Evolutionary conservation across 768 basidiomycete species (phyloP).

Genomic region (Amanita rimosa): DNA sequence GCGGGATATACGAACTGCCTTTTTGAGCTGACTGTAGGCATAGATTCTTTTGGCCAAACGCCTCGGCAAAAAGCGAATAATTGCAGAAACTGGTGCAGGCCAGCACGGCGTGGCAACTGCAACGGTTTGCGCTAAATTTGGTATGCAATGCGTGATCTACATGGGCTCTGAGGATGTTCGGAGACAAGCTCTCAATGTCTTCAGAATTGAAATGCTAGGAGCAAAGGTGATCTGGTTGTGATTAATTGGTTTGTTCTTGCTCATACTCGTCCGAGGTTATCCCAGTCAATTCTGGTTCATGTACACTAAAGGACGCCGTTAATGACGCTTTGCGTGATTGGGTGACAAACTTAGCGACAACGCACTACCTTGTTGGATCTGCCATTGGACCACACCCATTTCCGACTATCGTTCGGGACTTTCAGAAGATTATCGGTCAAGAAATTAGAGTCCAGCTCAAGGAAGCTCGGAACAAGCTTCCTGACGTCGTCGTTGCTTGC

Average conservation of each 20-base stretch:
- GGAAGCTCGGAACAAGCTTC: constrained; percentile 69
- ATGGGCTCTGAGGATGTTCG: constrained; percentile 98
- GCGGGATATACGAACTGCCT: not conserved
- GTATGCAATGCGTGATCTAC: constrained; percentile 89
- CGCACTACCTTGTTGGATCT: constrained; percentile 96
- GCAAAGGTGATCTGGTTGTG: constrained; percentile 50
- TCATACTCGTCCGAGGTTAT: constrained; percentile 48
- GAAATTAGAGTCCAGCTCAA: constrained; percentile 88
- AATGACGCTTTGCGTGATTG: constrained; percentile 98
- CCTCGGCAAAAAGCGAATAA: constrained; percentile 92
- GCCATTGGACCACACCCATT: constrained; percentile 98
- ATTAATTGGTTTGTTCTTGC: not conserved
- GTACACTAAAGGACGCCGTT: constrained; percentile 95
- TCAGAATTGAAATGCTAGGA: constrained; percentile 96
- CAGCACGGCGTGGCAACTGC: constrained; percentile 99
- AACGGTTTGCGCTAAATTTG: constrained; percentile 95
- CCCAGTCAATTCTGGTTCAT: constrained; percentile 86
- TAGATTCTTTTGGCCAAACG: constrained; percentile 91
- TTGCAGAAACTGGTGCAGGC: constrained; percentile 97
- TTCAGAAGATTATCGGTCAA: constrained; percentile 88
- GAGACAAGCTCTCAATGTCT: constrained; percentile 93
- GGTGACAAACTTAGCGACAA: constrained; percentile 91
- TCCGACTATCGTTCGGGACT: constrained; percentile 97
- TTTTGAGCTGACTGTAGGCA: not conserved
- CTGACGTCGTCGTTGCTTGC: constrained; percentile 91